Conservation (phyloP, 2,329 filamentous ascomycete species). For the Cladophialophora psammophila region DNA sequence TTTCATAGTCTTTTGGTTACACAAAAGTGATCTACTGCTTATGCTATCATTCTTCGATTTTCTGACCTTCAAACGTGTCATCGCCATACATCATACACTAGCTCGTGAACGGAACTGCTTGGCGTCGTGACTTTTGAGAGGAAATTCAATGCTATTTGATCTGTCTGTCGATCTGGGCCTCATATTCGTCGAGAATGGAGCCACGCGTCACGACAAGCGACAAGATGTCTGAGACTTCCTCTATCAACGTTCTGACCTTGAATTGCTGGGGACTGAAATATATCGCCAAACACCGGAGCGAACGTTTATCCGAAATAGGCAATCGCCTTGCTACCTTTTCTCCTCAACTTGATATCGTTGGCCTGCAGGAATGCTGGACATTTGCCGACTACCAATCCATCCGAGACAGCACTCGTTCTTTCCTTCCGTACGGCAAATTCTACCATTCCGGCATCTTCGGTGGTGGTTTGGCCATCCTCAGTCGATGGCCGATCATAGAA, state of each 20-base stretch:
- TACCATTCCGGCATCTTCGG: slow-evolving; percentile 91
- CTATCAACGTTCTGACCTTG: slow-evolving; percentile 79
- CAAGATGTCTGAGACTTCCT: slow-evolving; percentile 4
- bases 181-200: slow-evolving; percentile 1
- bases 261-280: slow-evolving; percentile 98
- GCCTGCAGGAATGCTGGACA: slow-evolving; percentile 95
- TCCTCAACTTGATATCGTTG: slow-evolving; percentile 81
- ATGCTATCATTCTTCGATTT: slow-evolving; percentile 5
- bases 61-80: slow-evolving; percentile 4
- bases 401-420: slow-evolving; percentile 72
- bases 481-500: slow-evolving; percentile 90
- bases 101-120: slow-evolving; percentile 9
- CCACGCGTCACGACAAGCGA: neutral
- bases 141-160: neutral
- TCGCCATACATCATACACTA: slow-evolving; percentile 7
- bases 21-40: neutral
- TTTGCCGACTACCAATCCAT: slow-evolving; percentile 83
- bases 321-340: slow-evolving; percentile 73
- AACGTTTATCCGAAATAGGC: slow-evolving; percentile 84
- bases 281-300: slow-evolving; percentile 77
- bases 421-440: slow-evolving; percentile 91
- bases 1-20: neutral
- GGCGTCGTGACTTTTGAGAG: neutral
- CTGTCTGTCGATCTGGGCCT: neutral
- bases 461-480: slow-evolving; percentile 85